Evolutionary conservation across 306 rosid species (phyloP).

Genomic region (Casuarina equisetifolia): DNA sequence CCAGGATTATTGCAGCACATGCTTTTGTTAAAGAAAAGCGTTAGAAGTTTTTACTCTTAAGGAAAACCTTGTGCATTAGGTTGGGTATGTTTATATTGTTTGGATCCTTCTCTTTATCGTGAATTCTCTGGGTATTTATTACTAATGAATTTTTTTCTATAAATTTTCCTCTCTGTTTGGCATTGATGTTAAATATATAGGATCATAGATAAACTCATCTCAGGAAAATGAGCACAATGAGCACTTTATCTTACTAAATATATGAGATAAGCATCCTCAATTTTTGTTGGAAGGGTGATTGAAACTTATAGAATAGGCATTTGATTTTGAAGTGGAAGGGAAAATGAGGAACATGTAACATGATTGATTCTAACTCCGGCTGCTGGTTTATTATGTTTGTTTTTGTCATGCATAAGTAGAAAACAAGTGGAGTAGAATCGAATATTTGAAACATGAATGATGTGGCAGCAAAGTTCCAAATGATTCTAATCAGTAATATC

Average conservation of each 20-base stretch:
- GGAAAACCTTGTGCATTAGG: neutral
- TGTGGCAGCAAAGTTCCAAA: neutral
- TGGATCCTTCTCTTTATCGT: neutral
- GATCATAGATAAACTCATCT: neutral
- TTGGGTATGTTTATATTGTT: neutral
- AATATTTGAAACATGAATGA: neutral
- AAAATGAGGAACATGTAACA: neutral
- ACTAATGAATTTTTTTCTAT: neutral
- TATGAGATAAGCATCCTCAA: neutral
- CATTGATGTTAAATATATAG: neutral
- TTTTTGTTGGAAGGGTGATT: neutral
- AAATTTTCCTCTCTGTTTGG: neutral
- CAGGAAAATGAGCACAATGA: neutral
- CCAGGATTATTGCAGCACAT: neutral
- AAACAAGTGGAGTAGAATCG: neutral
- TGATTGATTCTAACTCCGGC: neutral
- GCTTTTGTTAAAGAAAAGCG: neutral
- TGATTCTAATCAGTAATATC: neutral
- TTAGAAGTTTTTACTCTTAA: neutral
- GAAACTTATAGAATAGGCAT: neutral
- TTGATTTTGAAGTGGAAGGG: neutral
- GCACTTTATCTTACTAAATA: neutral
- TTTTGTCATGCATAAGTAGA: neutral
- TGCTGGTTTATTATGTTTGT: neutral
- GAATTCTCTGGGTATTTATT: neutral